phyloP scores from a whole-genome alignment of 306 rosid genomes.

The Mimosa bimucronata region DNA sequence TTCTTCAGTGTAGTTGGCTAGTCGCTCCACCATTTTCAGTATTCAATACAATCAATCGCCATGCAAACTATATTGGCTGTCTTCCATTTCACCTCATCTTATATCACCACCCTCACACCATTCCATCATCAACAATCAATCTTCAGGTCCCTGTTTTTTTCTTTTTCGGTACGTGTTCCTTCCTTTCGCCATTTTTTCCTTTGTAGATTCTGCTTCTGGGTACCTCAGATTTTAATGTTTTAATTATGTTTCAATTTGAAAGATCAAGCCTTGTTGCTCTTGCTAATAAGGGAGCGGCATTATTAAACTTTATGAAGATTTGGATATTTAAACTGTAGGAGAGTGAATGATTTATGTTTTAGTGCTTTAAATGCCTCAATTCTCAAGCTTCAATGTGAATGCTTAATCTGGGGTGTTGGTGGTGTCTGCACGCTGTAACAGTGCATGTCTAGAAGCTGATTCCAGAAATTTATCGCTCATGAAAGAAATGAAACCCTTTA shows the following conservation, averaged over 20 bases:
- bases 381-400: not conserved
- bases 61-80: conserved; percentile 37
- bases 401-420: not conserved
- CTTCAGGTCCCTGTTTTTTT: conserved; percentile 11
- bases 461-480: too few relatives aligned
- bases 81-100: conserved; percentile 51
- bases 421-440: not conserved
- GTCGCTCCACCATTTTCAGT: conserved; percentile 41
- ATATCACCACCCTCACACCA: conserved; percentile 43
- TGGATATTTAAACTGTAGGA: not conserved
- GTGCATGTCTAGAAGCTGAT: not conserved
- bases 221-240: not conserved
- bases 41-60: conserved; percentile 20
- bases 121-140: conserved; percentile 35
- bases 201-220: conserved; percentile 21
- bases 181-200: conserved; percentile 26
- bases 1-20: conserved; percentile 55
- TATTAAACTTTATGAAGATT: not conserved
- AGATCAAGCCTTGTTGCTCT: not conserved
- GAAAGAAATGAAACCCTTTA: too few relatives aligned
- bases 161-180: conserved; percentile 39
- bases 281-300: not conserved
- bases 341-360: not conserved
- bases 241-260: not conserved
- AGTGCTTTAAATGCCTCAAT: not conserved